These are phyloP conservation scores for Aureoboletus auriporus DNA, from an alignment of 768 basidiomycete species.

Conservation along the genomic window DNA sequence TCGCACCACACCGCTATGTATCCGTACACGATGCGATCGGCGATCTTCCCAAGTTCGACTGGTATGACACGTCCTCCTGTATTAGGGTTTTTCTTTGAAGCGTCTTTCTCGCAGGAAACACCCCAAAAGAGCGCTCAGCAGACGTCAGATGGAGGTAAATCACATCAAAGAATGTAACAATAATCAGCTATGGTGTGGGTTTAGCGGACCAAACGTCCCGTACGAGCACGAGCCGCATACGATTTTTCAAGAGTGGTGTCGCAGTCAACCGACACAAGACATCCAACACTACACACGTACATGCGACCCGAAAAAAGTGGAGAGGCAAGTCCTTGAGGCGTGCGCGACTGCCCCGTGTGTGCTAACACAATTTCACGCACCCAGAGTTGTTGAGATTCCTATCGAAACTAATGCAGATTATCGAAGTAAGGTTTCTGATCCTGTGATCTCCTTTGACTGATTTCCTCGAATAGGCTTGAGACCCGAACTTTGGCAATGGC, in stretches of 20 bases:
- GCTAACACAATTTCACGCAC: conserved; percentile 3
- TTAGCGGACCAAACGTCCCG: conserved; percentile 17
- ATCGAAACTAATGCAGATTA: conserved; percentile 60
- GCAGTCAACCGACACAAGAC: conserved; percentile 42
- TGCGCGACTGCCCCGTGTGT: neutral
- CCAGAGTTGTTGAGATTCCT: conserved; percentile 60
- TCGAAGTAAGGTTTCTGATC: conserved; percentile 38
- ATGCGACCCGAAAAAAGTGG: conserved; percentile 47
- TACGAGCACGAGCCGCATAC: conserved; percentile 37
- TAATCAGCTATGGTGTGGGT: conserved; percentile 32
- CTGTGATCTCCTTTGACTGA: neutral
- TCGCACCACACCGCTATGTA: conserved; percentile 53
- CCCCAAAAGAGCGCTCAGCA: conserved; percentile 8
- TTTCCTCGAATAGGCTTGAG: conserved; percentile 27
- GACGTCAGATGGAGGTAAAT: conserved; percentile 13
- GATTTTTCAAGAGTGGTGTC: conserved; percentile 44
- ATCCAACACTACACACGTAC: conserved; percentile 68
- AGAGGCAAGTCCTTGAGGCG: conserved; percentile 41
- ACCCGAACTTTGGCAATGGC: conserved; percentile 53
- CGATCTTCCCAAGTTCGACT: conserved; percentile 71
- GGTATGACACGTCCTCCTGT: conserved; percentile 38
- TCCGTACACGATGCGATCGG: conserved; percentile 69
- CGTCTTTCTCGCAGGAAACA: conserved; percentile 17
- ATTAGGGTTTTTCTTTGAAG: neutral
- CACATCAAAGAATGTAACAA: conserved; percentile 37